A percentile compares a stretch with the other conserved stretches of the same genome.
Conservation (phyloP, 2,329 filamentous ascomycete genomes). For the Fusarium sp. region DNA sequence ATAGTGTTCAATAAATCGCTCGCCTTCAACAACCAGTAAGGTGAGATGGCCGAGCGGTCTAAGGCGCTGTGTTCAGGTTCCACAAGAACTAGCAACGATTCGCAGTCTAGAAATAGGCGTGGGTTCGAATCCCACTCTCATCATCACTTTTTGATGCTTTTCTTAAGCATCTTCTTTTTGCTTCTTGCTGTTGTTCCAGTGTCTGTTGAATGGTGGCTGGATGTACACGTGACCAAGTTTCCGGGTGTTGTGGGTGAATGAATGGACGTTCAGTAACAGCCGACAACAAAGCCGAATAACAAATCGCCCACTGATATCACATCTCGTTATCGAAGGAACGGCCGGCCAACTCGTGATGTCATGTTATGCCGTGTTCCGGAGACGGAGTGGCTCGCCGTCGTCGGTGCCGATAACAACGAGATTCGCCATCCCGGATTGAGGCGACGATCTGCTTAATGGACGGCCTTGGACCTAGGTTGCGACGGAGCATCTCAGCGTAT, state of each 20-base stretch:
- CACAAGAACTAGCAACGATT: constrained; percentile 11
- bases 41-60: constrained; percentile 18
- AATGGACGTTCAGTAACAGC: background rate
- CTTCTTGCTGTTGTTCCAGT: background rate
- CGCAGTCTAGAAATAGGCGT: constrained; percentile 15
- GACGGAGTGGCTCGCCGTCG: background rate
- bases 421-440: background rate
- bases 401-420: background rate
- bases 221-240: background rate
- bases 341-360: background rate
- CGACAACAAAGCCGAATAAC: background rate
- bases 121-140: constrained; percentile 16
- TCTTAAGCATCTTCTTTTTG: background rate
- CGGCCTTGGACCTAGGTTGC: background rate
- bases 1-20: background rate
- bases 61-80: constrained; percentile 20
- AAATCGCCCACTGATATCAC: background rate
- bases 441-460: background rate
- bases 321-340: background rate
- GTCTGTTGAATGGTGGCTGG: background rate
- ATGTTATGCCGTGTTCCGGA: background rate
- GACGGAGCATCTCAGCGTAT: background rate
- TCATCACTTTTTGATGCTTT: background rate
- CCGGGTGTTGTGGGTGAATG: background rate
- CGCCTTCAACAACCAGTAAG: background rate